phyloP scores from a whole-genome alignment of 768 basidiomycete species.

The Strobilomyces confusus region DNA sequence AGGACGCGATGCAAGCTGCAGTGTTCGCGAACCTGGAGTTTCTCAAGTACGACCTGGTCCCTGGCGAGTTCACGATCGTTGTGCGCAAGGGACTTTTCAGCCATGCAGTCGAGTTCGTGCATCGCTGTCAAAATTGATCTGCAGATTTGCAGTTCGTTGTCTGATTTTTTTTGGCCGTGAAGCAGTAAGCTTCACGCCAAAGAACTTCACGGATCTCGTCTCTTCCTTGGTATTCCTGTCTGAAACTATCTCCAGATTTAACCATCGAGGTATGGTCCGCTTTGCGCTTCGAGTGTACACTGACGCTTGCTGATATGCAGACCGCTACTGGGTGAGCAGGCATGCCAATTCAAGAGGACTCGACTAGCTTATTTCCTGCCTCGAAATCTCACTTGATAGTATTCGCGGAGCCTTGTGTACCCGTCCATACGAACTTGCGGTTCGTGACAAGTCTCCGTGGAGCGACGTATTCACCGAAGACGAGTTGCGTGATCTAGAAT shows the following conservation, averaged over 20 bases:
- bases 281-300: neutral
- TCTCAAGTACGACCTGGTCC: too few species aligned
- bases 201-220: conserved; percentile 31
- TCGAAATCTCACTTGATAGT: conserved; percentile 28
- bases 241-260: neutral
- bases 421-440: conserved; percentile 39
- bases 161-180: conserved; percentile 33
- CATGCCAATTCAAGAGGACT: conserved; percentile 34
- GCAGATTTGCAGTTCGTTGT: conserved; percentile 7
- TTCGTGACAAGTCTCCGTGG: conserved; percentile 35
- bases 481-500: too few species aligned
- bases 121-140: too few species aligned
- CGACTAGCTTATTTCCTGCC: conserved; percentile 31
- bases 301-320: conserved; percentile 4
- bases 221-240: conserved; percentile 36
- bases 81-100: too few species aligned
- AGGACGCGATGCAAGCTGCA: too few species aligned
- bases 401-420: conserved; percentile 39
- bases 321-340: conserved; percentile 27
- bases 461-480: conserved; percentile 33
- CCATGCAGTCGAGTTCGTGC: too few species aligned
- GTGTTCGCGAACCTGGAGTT: too few species aligned
- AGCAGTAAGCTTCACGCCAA: conserved; percentile 26
- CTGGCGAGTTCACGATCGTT: too few species aligned
- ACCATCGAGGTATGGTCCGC: neutral